Evolutionary conservation across 1,284 basidiomycete species (phyloP).

Genomic region (Ustilago cynodontis): DNA sequence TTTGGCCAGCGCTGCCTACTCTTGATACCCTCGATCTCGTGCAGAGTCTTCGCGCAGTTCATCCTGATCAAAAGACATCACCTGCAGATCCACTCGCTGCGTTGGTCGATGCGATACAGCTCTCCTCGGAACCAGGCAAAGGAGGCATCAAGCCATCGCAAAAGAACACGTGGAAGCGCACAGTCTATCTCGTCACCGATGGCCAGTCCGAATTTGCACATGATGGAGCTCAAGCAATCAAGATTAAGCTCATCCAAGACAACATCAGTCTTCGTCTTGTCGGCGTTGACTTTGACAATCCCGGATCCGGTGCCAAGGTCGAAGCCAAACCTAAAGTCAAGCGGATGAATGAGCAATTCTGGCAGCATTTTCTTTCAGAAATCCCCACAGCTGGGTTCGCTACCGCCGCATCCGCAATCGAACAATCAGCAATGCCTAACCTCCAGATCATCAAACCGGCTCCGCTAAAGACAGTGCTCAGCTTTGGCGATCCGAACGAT

Average conservation of each 20-base stretch:
- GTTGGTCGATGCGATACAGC: conserved; percentile 85
- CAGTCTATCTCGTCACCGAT: conserved; percentile 69
- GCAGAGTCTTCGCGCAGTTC: conserved; percentile 71
- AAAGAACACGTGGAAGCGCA: conserved; percentile 59
- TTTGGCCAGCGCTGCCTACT: conserved; percentile 82
- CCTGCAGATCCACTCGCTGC: conserved; percentile 78
- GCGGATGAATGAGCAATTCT: conserved; percentile 84
- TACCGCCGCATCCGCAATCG: conserved; percentile 49
- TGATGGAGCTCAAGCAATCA: conserved; percentile 45
- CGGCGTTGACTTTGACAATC: conserved; percentile 87
- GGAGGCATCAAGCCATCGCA: conserved; percentile 51
- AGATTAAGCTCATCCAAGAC: conserved; percentile 37
- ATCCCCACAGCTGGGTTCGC: conserved; percentile 74
- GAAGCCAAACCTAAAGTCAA: conserved; percentile 79
- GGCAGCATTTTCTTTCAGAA: conserved; percentile 74
- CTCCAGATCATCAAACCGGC: conserved; percentile 53
- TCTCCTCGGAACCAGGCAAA: conserved; percentile 69
- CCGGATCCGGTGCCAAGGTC: conserved; percentile 76
- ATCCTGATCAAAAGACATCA: conserved; percentile 25
- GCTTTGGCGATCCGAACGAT: conserved; percentile 58
- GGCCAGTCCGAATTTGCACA: conserved; percentile 53
- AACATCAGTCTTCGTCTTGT: conserved; percentile 63
- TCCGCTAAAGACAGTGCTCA: conserved; percentile 45
- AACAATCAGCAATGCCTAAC: conserved; percentile 50
- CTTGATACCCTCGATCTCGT: conserved; percentile 81